These are phyloP conservation scores for Lodderomyces theae DNA, from an alignment of 1,139 yeast species.

Conservation along the genomic window DNA sequence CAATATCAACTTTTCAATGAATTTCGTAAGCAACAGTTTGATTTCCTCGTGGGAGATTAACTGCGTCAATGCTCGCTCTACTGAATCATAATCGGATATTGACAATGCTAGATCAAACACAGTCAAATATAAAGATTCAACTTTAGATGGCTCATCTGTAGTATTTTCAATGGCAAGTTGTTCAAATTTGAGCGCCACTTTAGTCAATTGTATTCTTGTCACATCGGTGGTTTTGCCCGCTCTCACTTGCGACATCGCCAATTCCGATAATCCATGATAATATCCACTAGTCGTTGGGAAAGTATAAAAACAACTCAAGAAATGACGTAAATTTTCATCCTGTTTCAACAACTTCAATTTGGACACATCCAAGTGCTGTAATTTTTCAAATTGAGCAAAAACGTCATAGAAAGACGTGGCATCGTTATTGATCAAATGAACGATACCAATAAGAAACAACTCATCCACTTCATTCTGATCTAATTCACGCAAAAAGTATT, in stretches of 20 bases:
- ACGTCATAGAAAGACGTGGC: conserved; percentile 22
- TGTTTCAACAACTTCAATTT: conserved; percentile 13
- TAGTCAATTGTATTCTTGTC: conserved; percentile 19
- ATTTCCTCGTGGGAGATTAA: conserved; percentile 17
- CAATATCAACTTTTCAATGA: conserved; percentile 26
- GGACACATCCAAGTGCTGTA: conserved; percentile 12
- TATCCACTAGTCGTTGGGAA: conserved; percentile 23
- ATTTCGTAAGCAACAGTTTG: conserved; percentile 18
- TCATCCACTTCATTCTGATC: conserved; percentile 17
- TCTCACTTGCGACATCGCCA: conserved; percentile 23
- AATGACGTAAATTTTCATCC: conserved; percentile 18
- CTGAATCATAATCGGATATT: conserved; percentile 24
- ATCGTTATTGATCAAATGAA: conserved; percentile 31
- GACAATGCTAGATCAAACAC: conserved; percentile 32
- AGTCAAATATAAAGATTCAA: conserved; percentile 24
- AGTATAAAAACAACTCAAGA: conserved; percentile 22
- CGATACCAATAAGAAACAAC: conserved; percentile 34
- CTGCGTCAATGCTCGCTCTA: conserved; percentile 26
- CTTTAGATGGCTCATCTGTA: conserved; percentile 10
- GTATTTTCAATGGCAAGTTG: conserved; percentile 22
- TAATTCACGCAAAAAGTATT: conserved; percentile 23
- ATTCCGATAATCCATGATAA: conserved; percentile 34
- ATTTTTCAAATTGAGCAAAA: conserved; percentile 21
- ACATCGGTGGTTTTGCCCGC: conserved; percentile 7
- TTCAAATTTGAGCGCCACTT: conserved; percentile 32